A percentile compares a stretch with the other conserved stretches of the same genome.
phyloP scores from a whole-genome alignment of 2,329 filamentous ascomycete genomes.

The Colletotrichum falcatum region DNA sequence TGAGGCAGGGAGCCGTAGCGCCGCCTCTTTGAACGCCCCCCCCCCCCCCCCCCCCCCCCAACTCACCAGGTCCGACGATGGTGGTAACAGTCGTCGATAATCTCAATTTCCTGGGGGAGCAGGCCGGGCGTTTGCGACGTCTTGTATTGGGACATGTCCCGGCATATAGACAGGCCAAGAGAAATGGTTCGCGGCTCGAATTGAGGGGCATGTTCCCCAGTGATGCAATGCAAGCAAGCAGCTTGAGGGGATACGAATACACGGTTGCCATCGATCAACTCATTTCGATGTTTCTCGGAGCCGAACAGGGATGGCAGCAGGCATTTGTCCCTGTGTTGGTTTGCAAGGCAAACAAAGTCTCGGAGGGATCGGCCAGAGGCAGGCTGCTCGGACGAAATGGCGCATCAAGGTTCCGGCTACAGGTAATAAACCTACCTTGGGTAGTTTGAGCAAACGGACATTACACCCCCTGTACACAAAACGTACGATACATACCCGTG shows the following conservation, averaged over 20 bases:
- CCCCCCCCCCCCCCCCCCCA: too few species aligned
- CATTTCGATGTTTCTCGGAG: background rate
- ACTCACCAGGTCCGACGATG: background rate
- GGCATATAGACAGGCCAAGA: background rate
- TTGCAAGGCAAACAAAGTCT: background rate
- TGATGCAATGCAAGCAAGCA: background rate
- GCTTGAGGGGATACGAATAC: background rate
- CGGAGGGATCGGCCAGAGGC: background rate
- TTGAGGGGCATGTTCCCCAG: background rate
- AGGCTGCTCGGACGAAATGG: slow-evolving; percentile 35
- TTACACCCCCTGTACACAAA: too few species aligned
- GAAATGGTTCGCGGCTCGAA: background rate
- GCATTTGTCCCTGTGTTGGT: background rate
- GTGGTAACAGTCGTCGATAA: slow-evolving; percentile 1
- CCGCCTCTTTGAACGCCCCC: slow-evolving; percentile 3
- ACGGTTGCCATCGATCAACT: background rate
- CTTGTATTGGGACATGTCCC: background rate
- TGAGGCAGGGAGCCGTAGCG: slow-evolving; percentile 3
- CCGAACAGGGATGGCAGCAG: background rate
- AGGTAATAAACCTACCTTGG: too few species aligned
- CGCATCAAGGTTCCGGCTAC: slow-evolving; percentile 19
- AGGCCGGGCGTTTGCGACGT: slow-evolving; percentile 15
- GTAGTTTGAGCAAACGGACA: slow-evolving; percentile 26
- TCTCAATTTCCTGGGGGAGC: background rate
- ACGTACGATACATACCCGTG: too few species aligned